phyloP scores from a whole-genome alignment of 257 asterid species.

The Ehretia macrophylla region DNA sequence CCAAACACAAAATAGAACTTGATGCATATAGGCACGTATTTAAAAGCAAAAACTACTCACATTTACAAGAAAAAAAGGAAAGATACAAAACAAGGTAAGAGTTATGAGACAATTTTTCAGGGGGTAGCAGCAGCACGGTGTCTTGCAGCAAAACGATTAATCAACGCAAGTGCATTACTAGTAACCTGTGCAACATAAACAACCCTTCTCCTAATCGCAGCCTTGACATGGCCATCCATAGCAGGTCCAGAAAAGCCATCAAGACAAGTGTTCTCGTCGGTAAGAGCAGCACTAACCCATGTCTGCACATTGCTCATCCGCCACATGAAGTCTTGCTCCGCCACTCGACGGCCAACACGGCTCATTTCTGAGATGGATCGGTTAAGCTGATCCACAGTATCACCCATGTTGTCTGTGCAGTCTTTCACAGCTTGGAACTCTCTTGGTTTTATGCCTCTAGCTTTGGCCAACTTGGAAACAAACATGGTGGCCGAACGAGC shows the following conservation, averaged over 20 bases:
- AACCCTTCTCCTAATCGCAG: slow-evolving; percentile 47
- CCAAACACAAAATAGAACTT: too few relatives aligned
- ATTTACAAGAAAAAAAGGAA: not conserved
- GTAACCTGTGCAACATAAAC: slow-evolving; percentile 55
- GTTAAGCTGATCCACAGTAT: slow-evolving; percentile 43
- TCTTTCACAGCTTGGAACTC: slow-evolving; percentile 51
- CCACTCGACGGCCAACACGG: slow-evolving; percentile 17
- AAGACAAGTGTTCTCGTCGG: slow-evolving; percentile 55
- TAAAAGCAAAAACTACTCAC: not conserved
- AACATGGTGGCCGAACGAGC: slow-evolving; percentile 39
- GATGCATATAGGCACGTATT: too few relatives aligned
- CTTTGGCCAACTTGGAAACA: slow-evolving; percentile 29
- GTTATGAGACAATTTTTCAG: too few relatives aligned
- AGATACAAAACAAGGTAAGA: too few relatives aligned
- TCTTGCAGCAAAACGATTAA: slow-evolving; percentile 58
- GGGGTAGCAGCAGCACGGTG: slow-evolving; percentile 14
- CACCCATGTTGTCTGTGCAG: slow-evolving; percentile 45
- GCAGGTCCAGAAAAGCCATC: slow-evolving; percentile 57
- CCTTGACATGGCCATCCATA: slow-evolving; percentile 49
- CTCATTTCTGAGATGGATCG: slow-evolving; percentile 52
- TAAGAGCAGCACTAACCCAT: slow-evolving; percentile 82
- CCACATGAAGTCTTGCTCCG: slow-evolving; percentile 48
- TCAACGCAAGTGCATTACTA: slow-evolving; percentile 66
- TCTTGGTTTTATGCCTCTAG: slow-evolving; percentile 29
- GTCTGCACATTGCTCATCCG: slow-evolving; percentile 69